phyloP scores from a whole-genome alignment of 2,329 filamentous ascomycete genomes.

The Corynespora cassiicola region DNA sequence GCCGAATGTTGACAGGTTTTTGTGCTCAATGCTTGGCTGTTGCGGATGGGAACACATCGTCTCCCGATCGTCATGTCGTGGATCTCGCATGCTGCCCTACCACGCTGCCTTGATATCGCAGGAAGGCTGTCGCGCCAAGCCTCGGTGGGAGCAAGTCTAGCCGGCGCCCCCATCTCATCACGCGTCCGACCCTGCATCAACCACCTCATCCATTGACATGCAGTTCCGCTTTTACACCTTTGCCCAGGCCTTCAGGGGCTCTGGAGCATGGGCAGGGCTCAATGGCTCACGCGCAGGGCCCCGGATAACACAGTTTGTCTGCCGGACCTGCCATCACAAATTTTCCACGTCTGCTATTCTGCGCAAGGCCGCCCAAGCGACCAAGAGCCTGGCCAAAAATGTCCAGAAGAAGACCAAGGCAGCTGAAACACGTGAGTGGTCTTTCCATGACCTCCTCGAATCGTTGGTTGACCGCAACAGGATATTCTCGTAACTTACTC shows the following conservation, averaged over 20 bases:
- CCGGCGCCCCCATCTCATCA: constrained; percentile 19
- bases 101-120: too few species aligned
- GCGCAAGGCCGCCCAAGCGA: constrained; percentile 20
- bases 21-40: too few species aligned
- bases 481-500: constrained; percentile 35
- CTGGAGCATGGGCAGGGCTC: constrained; percentile 12
- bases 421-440: background rate
- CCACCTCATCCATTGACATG: constrained; percentile 28
- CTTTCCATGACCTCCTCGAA: too few species aligned
- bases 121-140: constrained; percentile 19
- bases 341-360: constrained; percentile 36
- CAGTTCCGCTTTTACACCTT: constrained; percentile 29
- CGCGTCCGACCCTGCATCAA: constrained; percentile 9
- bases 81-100: too few species aligned
- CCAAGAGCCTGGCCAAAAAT: constrained; percentile 24
- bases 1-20: too few species aligned
- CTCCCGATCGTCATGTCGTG: too few species aligned
- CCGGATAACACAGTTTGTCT: constrained; percentile 27
- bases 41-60: too few species aligned
- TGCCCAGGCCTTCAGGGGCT: constrained; percentile 24
- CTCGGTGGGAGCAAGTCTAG: constrained; percentile 22
- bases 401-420: constrained; percentile 26
- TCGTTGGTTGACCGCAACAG: too few species aligned
- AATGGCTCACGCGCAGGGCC: background rate
- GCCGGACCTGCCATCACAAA: constrained; percentile 34